Conservation (phyloP, 768 basidiomycete species). For the Russula emetica region DNA sequence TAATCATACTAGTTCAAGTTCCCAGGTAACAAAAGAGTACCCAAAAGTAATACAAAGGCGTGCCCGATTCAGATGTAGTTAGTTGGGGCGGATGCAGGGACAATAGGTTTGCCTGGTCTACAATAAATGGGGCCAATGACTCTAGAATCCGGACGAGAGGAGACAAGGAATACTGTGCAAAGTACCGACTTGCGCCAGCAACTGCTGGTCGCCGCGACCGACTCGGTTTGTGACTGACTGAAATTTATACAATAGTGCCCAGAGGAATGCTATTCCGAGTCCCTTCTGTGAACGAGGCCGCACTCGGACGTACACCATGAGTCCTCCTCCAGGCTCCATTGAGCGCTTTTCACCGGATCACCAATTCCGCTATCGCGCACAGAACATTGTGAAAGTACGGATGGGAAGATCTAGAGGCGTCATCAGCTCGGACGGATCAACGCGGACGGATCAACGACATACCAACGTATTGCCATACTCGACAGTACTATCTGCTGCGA, state of each 20-base stretch:
- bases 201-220: too few relatives aligned
- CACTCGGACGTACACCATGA: slow-evolving; percentile 3
- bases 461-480: not conserved
- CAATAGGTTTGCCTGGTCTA: not conserved
- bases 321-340: slow-evolving; percentile 7
- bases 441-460: not conserved
- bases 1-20: too few relatives aligned
- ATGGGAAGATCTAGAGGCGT: not conserved
- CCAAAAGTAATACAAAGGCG: not conserved
- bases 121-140: too few relatives aligned
- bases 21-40: not conserved
- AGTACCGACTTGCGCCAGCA: too few relatives aligned
- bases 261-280: too few relatives aligned
- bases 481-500: not conserved
- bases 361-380: slow-evolving; percentile 17
- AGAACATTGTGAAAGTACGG: not conserved
- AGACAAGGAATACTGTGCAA: too few relatives aligned
- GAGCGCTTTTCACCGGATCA: slow-evolving; percentile 14
- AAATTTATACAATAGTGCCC: too few relatives aligned
- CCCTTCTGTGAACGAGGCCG: too few relatives aligned
- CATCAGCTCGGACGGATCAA: not conserved
- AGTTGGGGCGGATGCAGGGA: too few relatives aligned
- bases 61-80: not conserved
- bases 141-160: too few relatives aligned
- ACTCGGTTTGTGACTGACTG: too few relatives aligned